Evolutionary conservation across 352 stramenopile species (phyloP).

Genomic region (Globisporangium irregulare): DNA sequence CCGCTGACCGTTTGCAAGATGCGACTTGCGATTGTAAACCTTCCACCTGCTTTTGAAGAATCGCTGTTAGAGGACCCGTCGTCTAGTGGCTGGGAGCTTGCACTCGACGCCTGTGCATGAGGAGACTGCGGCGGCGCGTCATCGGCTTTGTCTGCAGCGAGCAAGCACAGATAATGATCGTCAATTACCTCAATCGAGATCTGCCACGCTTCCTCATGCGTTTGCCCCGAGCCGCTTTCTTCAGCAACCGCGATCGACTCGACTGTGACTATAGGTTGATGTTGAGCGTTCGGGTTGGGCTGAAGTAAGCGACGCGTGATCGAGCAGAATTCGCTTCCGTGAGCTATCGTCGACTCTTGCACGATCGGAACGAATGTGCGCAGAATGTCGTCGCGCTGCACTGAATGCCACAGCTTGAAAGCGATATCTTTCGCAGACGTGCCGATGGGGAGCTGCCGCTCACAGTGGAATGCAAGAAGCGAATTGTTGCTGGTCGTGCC

Average conservation of each 20-base stretch:
- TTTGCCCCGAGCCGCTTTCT: conserved; percentile 1
- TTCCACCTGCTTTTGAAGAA: background rate
- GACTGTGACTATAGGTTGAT: conserved; percentile 40
- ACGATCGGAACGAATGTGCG: conserved; percentile 57
- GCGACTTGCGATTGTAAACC: conserved; percentile 1
- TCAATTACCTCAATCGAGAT: conserved; percentile 53
- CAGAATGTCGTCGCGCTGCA: conserved; percentile 60
- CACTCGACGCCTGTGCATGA: background rate
- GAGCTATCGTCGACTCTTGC: conserved; percentile 38
- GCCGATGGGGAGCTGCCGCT: conserved; percentile 25
- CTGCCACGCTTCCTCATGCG: conserved; percentile 29
- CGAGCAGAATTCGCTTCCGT: conserved; percentile 27
- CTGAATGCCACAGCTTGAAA: conserved; percentile 40
- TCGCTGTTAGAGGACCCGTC: conserved; percentile 13
- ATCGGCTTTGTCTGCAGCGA: conserved; percentile 26
- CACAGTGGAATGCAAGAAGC: conserved; percentile 44
- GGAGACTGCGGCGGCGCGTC: conserved; percentile 11
- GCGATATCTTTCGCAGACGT: conserved; percentile 32
- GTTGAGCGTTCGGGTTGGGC: conserved; percentile 18
- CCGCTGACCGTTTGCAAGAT: conserved; percentile 22
- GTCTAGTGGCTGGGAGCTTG: background rate
- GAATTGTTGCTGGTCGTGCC: conserved; percentile 32
- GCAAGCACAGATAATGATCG: conserved; percentile 51
- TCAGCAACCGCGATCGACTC: conserved; percentile 32
- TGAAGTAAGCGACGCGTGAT: conserved; percentile 39